Evolutionary conservation across 352 stramenopile genomes (phyloP).

Genomic region (Globisporangium solare): DNA sequence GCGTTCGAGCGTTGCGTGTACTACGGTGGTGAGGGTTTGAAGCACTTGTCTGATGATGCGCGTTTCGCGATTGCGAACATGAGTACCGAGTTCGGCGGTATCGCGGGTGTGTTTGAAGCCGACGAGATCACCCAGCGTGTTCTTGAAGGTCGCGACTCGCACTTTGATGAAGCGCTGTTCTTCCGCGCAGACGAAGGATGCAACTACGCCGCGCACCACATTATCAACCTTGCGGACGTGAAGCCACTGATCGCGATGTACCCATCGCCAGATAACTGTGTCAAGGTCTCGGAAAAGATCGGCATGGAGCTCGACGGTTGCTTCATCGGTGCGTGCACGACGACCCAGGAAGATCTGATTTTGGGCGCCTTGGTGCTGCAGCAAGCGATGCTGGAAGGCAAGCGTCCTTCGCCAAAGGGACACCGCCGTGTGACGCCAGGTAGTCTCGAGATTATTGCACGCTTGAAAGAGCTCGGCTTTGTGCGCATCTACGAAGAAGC

Average conservation of each 20-base stretch:
- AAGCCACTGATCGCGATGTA: slow-evolving; percentile 68
- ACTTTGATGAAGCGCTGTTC: slow-evolving; percentile 71
- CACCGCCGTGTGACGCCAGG: slow-evolving; percentile 70
- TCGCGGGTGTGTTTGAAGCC: slow-evolving; percentile 75
- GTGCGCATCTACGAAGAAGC: slow-evolving; percentile 75
- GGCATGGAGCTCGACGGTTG: slow-evolving; percentile 77
- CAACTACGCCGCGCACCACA: slow-evolving; percentile 67
- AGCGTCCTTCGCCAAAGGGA: slow-evolving; percentile 38
- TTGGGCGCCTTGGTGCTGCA: slow-evolving; percentile 71
- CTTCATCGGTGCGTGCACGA: slow-evolving; percentile 82
- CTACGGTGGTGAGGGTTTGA: slow-evolving; percentile 60
- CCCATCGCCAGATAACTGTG: slow-evolving; percentile 79
- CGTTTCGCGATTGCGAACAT: slow-evolving; percentile 83
- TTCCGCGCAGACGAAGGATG: slow-evolving; percentile 64
- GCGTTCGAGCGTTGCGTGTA: slow-evolving; percentile 78
- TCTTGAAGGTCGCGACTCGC: slow-evolving; percentile 40
- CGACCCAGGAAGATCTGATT: slow-evolving; percentile 78
- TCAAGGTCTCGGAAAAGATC: slow-evolving; percentile 57
- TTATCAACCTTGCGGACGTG: slow-evolving; percentile 62
- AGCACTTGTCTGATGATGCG: slow-evolving; percentile 68
- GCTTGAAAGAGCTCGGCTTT: slow-evolving; percentile 57
- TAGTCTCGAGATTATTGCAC: slow-evolving; percentile 68
- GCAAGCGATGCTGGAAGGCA: slow-evolving; percentile 63
- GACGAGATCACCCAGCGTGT: slow-evolving; percentile 70
- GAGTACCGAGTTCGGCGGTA: slow-evolving; percentile 79